Evolutionary conservation across 2,329 filamentous ascomycete genomes (phyloP), one percentile per base, ranked within the genome.

Genomic region (Aspergillus bombycis): DNA sequence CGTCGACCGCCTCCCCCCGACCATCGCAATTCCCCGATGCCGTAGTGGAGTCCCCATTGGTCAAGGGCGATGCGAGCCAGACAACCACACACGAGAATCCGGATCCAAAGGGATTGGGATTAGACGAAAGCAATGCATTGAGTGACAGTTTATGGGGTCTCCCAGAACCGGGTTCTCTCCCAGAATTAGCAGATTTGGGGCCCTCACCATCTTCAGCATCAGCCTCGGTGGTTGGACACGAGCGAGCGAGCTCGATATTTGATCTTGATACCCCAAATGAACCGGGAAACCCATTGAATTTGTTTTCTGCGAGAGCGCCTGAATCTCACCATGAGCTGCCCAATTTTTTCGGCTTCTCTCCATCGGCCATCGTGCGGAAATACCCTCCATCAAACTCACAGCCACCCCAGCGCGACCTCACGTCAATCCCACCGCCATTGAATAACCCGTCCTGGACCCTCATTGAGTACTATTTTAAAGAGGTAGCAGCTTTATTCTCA

Each of bases 401-500:
- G 30, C 57, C 67, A 23, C 59, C 65, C n/a, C 60, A 66, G 11
- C 73, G 68, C 21, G 67, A 75, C 41, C 66, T 76, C 10, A 71
- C 71, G 14, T 79, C 78, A 16, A 73, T 82, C n/a, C 77, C 75
- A 8, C 74, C 70, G 41, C 78, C 72, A 41, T 67, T 83, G 62
- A 78, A 78, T 52, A 83, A 86, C 54, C 77, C 83, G 21, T 83
- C 84, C 4, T 86, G 84, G 54, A 81, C 85, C 53, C 77, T 89
- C 19, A 83, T 89, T 11, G 85, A 88, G 55, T 87, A 89, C 67
- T 89, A 89, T 68, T 89, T 89, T 76, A 85, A 85, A 68, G 85
- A 88, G 63, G 85, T 88, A 3, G 87, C 85, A 56, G 82, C 81
- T 4, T 75, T 89, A 11, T 89, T 87, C 72, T 89, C 87, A n/a